phyloP scores from a whole-genome alignment of 805 yeast genomes.

The Pichia pseudocactophila region DNA sequence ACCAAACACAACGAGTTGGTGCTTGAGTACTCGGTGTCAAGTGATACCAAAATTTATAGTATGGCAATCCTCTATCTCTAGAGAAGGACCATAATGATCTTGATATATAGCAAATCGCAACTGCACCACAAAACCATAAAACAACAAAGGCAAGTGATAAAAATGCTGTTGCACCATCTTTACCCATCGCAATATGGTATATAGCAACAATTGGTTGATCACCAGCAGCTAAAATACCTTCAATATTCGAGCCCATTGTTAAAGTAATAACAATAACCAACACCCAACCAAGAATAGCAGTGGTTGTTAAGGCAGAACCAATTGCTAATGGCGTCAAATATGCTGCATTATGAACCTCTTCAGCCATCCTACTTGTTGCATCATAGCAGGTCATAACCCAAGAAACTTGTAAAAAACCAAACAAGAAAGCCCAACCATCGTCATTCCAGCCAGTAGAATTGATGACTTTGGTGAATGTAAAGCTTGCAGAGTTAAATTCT shows the following conservation, averaged over 20 bases:
- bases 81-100: conserved; percentile 51
- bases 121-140: conserved; percentile 45
- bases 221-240: conserved; percentile 24
- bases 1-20: conserved; percentile 39
- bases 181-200: conserved; percentile 42
- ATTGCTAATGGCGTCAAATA: conserved; percentile 51
- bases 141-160: conserved; percentile 40
- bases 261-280: conserved; percentile 39
- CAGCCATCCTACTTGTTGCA: conserved; percentile 47
- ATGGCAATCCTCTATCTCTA: conserved; percentile 47
- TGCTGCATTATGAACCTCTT: conserved; percentile 47
- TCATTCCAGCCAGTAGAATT: conserved; percentile 43
- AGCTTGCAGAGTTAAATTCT: conserved; percentile 34
- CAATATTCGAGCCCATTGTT: conserved; percentile 34
- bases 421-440: conserved; percentile 48
- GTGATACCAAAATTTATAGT: conserved; percentile 35
- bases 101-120: conserved; percentile 40
- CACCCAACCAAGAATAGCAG: conserved; percentile 43
- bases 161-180: conserved; percentile 43
- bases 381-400: conserved; percentile 56
- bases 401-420: conserved; percentile 47
- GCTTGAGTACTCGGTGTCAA: conserved; percentile 31
- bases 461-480: conserved; percentile 39
- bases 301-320: conserved; percentile 40
- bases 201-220: conserved; percentile 49